Evolutionary conservation across 306 rosid species (phyloP).

Genomic region (Trifolium pratense): DNA sequence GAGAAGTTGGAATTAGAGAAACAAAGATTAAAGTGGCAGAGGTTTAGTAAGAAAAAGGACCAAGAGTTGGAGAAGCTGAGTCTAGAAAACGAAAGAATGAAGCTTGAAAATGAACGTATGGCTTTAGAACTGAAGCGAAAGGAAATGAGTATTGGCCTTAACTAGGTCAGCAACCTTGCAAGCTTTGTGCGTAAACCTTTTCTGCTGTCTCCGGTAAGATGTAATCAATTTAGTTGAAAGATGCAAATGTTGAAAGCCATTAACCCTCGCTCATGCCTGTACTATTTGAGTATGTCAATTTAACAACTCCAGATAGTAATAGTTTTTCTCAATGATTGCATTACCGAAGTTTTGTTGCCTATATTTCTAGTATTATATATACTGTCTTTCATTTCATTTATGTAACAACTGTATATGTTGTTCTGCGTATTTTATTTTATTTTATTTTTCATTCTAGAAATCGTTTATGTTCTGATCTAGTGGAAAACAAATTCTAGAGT

Average conservation of each 20-base stretch:
- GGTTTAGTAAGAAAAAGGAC: slow-evolving; percentile 80
- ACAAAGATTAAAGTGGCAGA: slow-evolving; percentile 85
- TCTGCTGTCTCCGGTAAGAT: slow-evolving; percentile 38
- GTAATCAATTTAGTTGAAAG: slow-evolving; percentile 37
- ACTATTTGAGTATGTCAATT: slow-evolving; percentile 39
- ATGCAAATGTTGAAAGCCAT: slow-evolving; percentile 36
- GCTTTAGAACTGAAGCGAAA: slow-evolving; percentile 73
- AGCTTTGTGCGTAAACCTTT: slow-evolving; percentile 30
- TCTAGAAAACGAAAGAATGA: slow-evolving; percentile 83
- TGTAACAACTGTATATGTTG: neutral
- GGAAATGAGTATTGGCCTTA: slow-evolving; percentile 61
- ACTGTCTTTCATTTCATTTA: slow-evolving; percentile 1
- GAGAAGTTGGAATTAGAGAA: slow-evolving; percentile 86
- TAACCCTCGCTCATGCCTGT: slow-evolving; percentile 29
- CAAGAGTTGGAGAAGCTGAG: slow-evolving; percentile 82
- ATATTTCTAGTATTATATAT: slow-evolving; percentile 38
- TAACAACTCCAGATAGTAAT: slow-evolving; percentile 42
- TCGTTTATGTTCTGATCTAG: neutral
- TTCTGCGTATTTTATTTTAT: neutral
- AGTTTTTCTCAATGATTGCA: slow-evolving; percentile 40
- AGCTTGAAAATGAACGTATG: slow-evolving; percentile 81
- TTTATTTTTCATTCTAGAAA: neutral
- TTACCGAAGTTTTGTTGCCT: slow-evolving; percentile 43
- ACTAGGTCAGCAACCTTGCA: slow-evolving; percentile 47
- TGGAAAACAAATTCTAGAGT: neutral